phyloP scores from a whole-genome alignment of 2,329 filamentous ascomycete species.

The Epichloe coenophiala region DNA sequence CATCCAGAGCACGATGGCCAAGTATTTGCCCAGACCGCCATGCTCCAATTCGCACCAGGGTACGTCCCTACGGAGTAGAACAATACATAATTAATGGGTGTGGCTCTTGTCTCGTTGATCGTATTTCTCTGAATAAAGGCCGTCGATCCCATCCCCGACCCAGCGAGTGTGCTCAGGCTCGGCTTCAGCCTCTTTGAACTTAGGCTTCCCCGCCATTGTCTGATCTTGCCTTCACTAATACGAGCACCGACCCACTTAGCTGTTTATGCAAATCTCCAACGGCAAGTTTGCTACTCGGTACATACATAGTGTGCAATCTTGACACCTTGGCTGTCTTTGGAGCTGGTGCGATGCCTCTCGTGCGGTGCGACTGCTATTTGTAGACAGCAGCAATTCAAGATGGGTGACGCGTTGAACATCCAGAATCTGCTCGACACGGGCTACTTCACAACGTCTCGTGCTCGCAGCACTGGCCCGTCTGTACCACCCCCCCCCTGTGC shows the following conservation, averaged over 20 bases:
- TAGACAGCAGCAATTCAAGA: constrained; percentile 15
- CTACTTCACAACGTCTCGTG: constrained; percentile 35
- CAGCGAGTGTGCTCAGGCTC: too few species aligned
- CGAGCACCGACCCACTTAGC: too few species aligned
- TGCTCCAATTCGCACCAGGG: too few species aligned
- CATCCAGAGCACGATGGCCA: background rate
- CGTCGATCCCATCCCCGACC: too few species aligned
- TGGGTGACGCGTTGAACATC: constrained; percentile 31
- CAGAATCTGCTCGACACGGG: constrained; percentile 34
- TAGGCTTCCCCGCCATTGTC: too few species aligned
- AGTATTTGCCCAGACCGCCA: background rate
- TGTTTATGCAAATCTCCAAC: too few species aligned
- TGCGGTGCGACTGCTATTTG: constrained; percentile 7
- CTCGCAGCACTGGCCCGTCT: constrained; percentile 18
- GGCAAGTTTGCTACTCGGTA: background rate
- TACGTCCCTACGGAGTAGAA: too few species aligned
- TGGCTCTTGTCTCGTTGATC: too few species aligned
- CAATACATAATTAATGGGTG: too few species aligned
- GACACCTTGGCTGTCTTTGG: background rate
- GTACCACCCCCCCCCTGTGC: constrained; percentile 1
- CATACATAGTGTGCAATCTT: background rate
- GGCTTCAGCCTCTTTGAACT: too few species aligned
- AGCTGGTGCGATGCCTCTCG: constrained; percentile 11
- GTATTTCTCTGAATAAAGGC: too few species aligned
- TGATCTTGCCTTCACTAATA: too few species aligned